Evolutionary conservation across 257 asterid genomes (phyloP).

Genomic region (Solanum dulcamara): DNA sequence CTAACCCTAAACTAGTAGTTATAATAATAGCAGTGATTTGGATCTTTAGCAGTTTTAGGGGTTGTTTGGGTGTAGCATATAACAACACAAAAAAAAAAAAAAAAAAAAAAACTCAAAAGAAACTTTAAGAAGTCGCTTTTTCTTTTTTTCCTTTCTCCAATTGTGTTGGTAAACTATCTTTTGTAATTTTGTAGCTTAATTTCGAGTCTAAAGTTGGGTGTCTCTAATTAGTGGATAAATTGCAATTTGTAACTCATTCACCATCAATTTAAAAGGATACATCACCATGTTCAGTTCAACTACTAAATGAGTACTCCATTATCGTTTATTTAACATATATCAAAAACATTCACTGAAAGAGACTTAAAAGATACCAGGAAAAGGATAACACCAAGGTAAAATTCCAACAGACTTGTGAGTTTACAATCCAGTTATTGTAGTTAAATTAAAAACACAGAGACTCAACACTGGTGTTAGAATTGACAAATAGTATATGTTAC

Average conservation of each 20-base stretch:
- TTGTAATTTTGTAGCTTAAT: background rate
- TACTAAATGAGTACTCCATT: background rate
- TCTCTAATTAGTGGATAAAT: background rate
- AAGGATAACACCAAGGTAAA: background rate
- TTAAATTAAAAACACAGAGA: background rate
- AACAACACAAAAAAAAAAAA: background rate
- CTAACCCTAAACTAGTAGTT: background rate
- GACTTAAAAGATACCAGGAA: background rate
- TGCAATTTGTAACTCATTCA: background rate
- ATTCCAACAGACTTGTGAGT: background rate
- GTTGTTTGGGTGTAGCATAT: background rate
- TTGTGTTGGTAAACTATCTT: background rate
- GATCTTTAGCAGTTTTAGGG: slow-evolving; percentile 3
- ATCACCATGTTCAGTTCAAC: background rate
- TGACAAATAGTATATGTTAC: background rate
- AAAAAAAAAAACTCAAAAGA: background rate
- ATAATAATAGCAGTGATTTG: background rate
- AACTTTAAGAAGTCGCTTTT: background rate
- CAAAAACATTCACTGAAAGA: background rate
- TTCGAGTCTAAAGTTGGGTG: background rate
- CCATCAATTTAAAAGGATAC: background rate
- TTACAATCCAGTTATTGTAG: background rate
- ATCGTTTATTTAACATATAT: background rate
- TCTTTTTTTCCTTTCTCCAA: background rate
- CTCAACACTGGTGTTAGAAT: background rate